Conservation (phyloP, 208 protist species). For the Acanthamoeba rhysodes region DNA sequence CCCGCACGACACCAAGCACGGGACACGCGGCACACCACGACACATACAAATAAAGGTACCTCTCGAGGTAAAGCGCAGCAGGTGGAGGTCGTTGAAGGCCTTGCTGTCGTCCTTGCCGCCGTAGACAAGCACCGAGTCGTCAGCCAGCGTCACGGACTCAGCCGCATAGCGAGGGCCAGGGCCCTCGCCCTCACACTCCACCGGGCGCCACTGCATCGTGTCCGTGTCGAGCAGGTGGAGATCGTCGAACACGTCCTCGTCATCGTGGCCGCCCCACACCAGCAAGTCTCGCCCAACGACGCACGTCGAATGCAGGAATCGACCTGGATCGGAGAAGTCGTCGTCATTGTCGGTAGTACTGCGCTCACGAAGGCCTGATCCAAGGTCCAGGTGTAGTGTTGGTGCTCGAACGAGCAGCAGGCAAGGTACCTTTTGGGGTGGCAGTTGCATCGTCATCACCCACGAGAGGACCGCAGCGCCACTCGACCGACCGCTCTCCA, state of each 20-base stretch:
- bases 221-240: background rate
- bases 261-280: background rate
- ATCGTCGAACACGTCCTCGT: slow-evolving; percentile 29
- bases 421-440: background rate
- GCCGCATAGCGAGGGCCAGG: background rate
- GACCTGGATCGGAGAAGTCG: background rate
- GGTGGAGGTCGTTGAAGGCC: slow-evolving; percentile 25
- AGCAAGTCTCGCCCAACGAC: background rate
- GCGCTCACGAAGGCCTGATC: background rate
- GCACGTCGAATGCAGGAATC: background rate
- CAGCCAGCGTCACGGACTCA: background rate
- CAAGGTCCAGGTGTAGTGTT: background rate
- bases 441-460: background rate
- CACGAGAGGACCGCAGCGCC: background rate
- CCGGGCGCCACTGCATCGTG: background rate
- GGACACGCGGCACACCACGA: too few species aligned
- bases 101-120: slow-evolving; percentile 25
- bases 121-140: background rate
- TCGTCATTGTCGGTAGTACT: background rate
- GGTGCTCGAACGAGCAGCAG: too few species aligned
- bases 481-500: background rate
- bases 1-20: too few species aligned
- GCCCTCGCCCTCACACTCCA: background rate
- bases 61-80: background rate
- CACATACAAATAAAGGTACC: background rate